These are phyloP conservation scores for Parietaria judaica DNA, from an alignment of 306 rosid genomes.

Conservation along the genomic window DNA sequence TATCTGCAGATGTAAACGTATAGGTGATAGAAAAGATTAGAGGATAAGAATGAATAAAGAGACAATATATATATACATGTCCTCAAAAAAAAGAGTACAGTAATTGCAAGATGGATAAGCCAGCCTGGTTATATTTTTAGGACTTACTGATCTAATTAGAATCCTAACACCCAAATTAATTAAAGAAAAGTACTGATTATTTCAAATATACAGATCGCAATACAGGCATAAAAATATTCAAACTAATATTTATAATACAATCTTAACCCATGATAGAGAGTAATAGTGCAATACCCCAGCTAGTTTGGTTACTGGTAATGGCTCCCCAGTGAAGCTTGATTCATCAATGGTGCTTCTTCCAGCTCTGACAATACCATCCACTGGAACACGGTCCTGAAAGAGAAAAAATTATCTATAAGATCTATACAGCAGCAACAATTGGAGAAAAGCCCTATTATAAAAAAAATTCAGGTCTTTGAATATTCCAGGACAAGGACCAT, in stretches of 20 bases:
- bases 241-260: not conserved
- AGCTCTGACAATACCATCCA: constrained; percentile 85
- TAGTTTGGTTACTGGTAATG: constrained; percentile 82
- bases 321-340: constrained; percentile 96
- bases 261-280: constrained; percentile 16
- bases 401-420: constrained; percentile 12
- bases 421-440: not conserved
- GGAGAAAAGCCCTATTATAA: constrained; percentile 4
- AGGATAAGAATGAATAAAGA: not conserved
- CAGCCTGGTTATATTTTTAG: no score
- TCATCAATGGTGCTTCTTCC: constrained; percentile 96
- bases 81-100: not conserved
- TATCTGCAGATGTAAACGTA: no score
- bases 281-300: constrained; percentile 70
- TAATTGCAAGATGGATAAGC: no score
- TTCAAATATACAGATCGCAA: not conserved
- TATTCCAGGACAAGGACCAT: constrained; percentile 8
- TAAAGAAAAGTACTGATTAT: not conserved
- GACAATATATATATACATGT: not conserved
- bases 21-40: not conserved
- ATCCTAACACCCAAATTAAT: not conserved
- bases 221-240: no score
- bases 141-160: not conserved
- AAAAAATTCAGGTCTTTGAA: not conserved
- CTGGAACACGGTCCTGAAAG: constrained; percentile 80